These are phyloP conservation scores for Sphagnum tenellum DNA, from an alignment of 225 moss, liverwort and hornwort genomes.

Conservation along the genomic window DNA sequence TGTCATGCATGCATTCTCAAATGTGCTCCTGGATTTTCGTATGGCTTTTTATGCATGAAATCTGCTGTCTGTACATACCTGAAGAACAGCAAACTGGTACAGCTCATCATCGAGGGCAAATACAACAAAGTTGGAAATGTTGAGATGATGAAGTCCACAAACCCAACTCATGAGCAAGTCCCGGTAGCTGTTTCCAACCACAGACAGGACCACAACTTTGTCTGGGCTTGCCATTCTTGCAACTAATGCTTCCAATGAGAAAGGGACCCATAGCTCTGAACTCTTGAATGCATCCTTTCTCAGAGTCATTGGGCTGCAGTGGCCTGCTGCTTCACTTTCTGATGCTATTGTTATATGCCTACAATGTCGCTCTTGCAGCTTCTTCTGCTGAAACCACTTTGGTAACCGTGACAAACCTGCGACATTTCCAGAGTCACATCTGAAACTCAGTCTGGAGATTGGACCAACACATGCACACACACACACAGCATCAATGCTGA, in stretches of 20 bases:
- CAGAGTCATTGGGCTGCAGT: conserved; percentile 9
- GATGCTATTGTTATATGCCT: conserved; percentile 21
- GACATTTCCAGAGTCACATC: too few relatives aligned
- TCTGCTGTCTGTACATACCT: conserved; percentile 31
- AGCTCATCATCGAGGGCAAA: conserved; percentile 85
- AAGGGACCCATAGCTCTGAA: conserved; percentile 35
- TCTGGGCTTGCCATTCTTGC: conserved; percentile 55
- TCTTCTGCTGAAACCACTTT: not conserved
- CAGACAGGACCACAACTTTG: conserved; percentile 73
- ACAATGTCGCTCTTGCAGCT: conserved; percentile 37
- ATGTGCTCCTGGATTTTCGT: not conserved
- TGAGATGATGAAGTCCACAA: conserved; percentile 73
- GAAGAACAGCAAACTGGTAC: conserved; percentile 65
- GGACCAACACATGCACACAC: too few relatives aligned
- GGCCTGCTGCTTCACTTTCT: conserved; percentile 29
- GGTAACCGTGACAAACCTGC: too few relatives aligned
- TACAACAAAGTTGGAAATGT: conserved; percentile 73
- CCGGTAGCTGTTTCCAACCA: conserved; percentile 85
- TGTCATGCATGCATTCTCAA: not conserved
- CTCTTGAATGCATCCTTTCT: conserved; percentile 19
- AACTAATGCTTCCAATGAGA: conserved; percentile 53
- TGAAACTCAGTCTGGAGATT: too few relatives aligned
- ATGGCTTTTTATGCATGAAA: too few relatives aligned
- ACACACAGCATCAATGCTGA: too few relatives aligned
- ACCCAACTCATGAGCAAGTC: conserved; percentile 99